phyloP scores from a whole-genome alignment of 345 rosid genomes.

The Eucalyptus sp. region DNA sequence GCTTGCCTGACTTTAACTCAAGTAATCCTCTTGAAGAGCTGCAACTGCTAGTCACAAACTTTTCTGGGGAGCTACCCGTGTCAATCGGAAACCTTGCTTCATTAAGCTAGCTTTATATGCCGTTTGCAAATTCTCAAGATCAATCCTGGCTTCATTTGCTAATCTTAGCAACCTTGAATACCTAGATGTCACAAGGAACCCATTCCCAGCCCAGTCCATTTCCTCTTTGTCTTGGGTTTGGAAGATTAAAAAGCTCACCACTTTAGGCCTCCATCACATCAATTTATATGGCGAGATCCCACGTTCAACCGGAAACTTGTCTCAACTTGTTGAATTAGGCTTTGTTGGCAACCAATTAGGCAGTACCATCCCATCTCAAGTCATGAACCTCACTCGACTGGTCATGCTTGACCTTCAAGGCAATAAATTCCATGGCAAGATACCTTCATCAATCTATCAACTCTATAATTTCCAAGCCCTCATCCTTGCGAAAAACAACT shows the following conservation, averaged over 20 bases:
- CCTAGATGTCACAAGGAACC: not conserved
- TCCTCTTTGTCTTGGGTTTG: not conserved
- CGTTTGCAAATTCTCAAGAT: not conserved
- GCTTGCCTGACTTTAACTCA: not conserved
- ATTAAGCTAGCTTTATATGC: not conserved
- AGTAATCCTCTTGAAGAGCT: not conserved
- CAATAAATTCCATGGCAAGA: no score
- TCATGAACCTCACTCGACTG: no score
- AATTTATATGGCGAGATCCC: not conserved
- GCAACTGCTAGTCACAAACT: not conserved
- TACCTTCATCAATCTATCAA: no score
- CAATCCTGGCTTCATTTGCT: not conserved
- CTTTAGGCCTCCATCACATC: not conserved
- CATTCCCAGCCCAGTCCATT: not conserved
- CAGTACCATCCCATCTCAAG: no score
- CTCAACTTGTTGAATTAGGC: fast-evolving
- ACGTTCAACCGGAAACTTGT: not conserved
- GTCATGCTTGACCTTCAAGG: fast-evolving
- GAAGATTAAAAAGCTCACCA: not conserved
- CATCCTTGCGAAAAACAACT: no score
- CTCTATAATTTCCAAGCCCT: fast-evolving
- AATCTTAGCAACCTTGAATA: not conserved
- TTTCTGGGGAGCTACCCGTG: not conserved
- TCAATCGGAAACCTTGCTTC: not conserved
- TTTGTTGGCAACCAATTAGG: fast-evolving